Base-by-base conservation (phyloP, 495 filamentous ascomycete species). In the Extremus antarcticus region DNA sequence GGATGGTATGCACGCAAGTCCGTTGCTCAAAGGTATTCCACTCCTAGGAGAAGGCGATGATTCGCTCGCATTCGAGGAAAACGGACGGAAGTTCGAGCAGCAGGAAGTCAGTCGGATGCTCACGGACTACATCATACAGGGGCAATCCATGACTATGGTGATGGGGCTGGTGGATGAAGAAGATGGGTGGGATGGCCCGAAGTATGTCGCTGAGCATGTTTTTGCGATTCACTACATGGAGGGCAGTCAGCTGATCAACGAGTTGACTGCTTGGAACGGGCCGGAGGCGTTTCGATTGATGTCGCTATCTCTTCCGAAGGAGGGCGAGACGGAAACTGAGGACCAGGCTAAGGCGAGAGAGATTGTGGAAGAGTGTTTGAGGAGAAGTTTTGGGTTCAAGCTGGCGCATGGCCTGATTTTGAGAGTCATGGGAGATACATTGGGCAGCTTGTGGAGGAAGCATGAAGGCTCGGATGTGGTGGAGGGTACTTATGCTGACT, bases 111-210 rank as follows among this genome's bases (percentile, higher is more conserved):
- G n/a, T 32, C 35, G 17, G 16, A 17, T 58, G 49, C 63, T 79
- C 48, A 74, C 71, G 23, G 76, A 79, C 55, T 79, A 79, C 52
- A 75, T 78, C 57, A 74, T 75, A 46, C 75, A 78, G 57, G 74
- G 71, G 0, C 74, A 77, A 45, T 75, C 69, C 10, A 70, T 75
- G 50, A 71, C 68, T 11, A 58, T 73, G 53, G 76, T 76, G 1
- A 74, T 76, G 72, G 75, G 74, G 1, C 66, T 77, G 15, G 59
- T 78, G 3, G 77, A 79, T 53, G 67, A 68, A 20, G 71, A 75
- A 54, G 73, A 68, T 20, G 65, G 58, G 1, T 81, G 78, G 77
- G 66, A 81, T 59, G 78, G 78, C 21, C 76, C 77, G 0, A 54
- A 65, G 40, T 80, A 79, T 58, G 66, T 67, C 15, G 64, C 63